Evolutionary conservation across 208 protist species (phyloP).

Genomic region (Leishmania lainsoni): DNA sequence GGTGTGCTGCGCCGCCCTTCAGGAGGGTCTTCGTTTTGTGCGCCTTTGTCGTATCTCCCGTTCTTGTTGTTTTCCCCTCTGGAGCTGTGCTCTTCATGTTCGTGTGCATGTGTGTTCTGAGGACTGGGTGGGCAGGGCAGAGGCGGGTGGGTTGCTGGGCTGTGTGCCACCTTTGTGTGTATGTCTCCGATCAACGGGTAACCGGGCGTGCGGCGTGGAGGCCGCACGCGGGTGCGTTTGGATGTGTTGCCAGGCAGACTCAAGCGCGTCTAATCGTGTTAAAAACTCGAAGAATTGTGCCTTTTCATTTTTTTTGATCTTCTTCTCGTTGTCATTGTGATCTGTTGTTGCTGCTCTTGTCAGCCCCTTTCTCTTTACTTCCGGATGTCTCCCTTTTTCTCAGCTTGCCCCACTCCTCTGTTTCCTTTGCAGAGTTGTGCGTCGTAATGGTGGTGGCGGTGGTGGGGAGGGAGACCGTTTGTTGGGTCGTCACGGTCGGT

Average conservation of each 20-base stretch:
- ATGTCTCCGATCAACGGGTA: neutral
- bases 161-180: neutral
- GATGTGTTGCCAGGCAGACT: neutral
- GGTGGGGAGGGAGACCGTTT: neutral
- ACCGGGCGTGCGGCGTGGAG: neutral
- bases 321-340: neutral
- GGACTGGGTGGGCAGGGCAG: neutral
- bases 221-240: neutral
- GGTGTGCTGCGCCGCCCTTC: neutral
- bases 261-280: neutral
- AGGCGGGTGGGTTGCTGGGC: neutral
- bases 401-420: neutral
- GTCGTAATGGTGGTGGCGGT: neutral
- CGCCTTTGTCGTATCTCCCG: neutral
- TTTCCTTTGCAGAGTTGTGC: neutral
- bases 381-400: neutral
- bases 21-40: neutral
- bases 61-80: neutral
- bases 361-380: neutral
- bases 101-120: neutral
- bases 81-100: neutral
- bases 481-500: neutral
- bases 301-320: neutral
- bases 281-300: neutral
- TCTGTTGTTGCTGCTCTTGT: neutral